Conservation (phyloP, 176 grass and related monocot genomes). For the Carex kokanica region DNA sequence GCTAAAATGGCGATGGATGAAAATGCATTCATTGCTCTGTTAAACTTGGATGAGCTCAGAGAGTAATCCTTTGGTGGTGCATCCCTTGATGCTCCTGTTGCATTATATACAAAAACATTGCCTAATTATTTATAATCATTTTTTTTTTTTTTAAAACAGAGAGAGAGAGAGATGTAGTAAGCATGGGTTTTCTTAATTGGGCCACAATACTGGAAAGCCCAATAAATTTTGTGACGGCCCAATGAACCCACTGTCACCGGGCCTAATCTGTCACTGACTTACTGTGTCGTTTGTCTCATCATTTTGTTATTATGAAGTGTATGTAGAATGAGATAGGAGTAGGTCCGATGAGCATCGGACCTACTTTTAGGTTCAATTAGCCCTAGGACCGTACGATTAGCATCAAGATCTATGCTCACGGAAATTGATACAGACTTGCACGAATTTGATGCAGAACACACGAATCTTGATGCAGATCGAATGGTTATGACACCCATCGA, state of each 20-base stretch:
- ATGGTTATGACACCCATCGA: no score
- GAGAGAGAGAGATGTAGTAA: not conserved
- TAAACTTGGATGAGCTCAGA: conserved; percentile 54
- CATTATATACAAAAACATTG: not conserved
- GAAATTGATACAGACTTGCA: no score
- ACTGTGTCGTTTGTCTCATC: not conserved
- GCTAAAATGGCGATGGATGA: conserved; percentile 89
- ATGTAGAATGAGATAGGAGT: no score
- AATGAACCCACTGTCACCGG: not conserved
- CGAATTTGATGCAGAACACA: no score
- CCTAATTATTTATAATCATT: not conserved
- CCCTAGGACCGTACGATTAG: no score
- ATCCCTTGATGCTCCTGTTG: conserved; percentile 55
- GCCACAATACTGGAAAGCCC: not conserved
- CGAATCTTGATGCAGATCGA: no score
- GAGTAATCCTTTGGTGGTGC: conserved; percentile 73
- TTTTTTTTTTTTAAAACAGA: not conserved
- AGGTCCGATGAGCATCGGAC: no score
- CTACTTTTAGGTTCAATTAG: no score
- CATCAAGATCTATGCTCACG: no score
- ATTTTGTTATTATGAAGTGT: no score
- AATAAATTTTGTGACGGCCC: not conserved
- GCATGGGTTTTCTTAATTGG: not conserved
- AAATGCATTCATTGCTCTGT: conserved; percentile 62
- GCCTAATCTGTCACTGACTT: not conserved